phyloP scores from a whole-genome alignment of 441 rosid genomes.

The Erodium moschatum region DNA sequence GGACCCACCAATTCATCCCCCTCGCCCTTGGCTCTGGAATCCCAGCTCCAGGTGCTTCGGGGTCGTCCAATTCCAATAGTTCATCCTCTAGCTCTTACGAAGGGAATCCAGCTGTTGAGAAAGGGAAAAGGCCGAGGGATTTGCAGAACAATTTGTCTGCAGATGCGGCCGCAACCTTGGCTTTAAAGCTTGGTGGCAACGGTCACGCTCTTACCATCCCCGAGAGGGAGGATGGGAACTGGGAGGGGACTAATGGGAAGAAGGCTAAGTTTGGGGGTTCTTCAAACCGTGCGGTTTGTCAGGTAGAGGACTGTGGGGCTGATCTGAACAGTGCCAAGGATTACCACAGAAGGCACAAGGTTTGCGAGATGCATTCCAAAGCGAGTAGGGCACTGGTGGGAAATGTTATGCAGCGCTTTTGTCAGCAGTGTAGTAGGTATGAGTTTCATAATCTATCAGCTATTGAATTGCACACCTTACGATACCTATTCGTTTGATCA shows the following conservation, averaged over 20 bases:
- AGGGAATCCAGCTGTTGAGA: slow-evolving; percentile 39
- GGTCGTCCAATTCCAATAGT: slow-evolving; percentile 35
- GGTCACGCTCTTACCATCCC: slow-evolving; percentile 32
- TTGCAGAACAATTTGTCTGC: slow-evolving; percentile 25
- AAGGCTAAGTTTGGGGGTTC: slow-evolving; percentile 60
- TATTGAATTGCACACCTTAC: background rate
- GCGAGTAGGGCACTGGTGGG: slow-evolving; percentile 83
- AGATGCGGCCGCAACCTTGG: slow-evolving; percentile 35
- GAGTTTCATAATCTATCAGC: slow-evolving; percentile 3
- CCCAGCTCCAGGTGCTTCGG: slow-evolving; percentile 37
- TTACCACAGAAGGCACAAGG: slow-evolving; percentile 92
- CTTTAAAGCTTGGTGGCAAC: slow-evolving; percentile 57
- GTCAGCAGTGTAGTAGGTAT: slow-evolving; percentile 98
- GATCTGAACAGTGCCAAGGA: slow-evolving; percentile 88
- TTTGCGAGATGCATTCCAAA: slow-evolving; percentile 91
- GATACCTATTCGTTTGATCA: background rate
- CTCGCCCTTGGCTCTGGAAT: slow-evolving; percentile 25
- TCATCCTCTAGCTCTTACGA: slow-evolving; percentile 82
- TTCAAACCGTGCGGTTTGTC: slow-evolving; percentile 64
- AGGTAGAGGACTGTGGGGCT: slow-evolving; percentile 85
- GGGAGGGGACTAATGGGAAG: slow-evolving; percentile 54
- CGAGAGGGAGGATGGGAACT: slow-evolving; percentile 35
- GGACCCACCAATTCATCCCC: slow-evolving; percentile 52
- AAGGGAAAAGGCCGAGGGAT: slow-evolving; percentile 23
- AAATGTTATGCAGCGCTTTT: slow-evolving; percentile 84